Conservation (phyloP, 331 rosid species). For the Dryas integrifolia region DNA sequence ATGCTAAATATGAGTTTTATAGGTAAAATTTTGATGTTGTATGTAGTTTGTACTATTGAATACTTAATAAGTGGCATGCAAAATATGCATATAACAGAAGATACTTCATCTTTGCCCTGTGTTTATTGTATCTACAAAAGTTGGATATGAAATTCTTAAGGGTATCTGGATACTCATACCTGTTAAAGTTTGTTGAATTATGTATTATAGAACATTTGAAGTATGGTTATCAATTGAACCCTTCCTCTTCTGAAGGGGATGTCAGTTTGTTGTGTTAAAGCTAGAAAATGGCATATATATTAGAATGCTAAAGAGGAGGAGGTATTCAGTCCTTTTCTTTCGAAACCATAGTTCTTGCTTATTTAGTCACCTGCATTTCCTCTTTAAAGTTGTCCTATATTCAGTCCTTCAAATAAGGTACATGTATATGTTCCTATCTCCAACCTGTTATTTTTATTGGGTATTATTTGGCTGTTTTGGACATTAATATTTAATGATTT, state of each 20-base stretch:
- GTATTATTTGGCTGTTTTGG: too few species aligned
- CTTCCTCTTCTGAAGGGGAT: not conserved
- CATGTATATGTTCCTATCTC: too few species aligned
- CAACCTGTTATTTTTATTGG: too few species aligned
- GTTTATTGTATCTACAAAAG: not conserved
- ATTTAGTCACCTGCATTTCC: not conserved
- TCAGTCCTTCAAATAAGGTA: too few species aligned
- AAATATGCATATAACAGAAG: not conserved
- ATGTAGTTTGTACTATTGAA: not conserved
- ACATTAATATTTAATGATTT: too few species aligned
- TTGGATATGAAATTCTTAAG: not conserved
- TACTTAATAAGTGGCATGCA: not conserved
- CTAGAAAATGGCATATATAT: too few species aligned
- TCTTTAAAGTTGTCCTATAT: not conserved
- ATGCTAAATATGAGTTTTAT: constrained; percentile 73
- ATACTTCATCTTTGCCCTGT: not conserved
- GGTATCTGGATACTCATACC: not conserved
- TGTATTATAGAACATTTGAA: not conserved
- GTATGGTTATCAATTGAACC: not conserved
- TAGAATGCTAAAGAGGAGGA: constrained; percentile 51
- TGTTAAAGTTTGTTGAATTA: not conserved
- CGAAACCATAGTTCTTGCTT: not conserved
- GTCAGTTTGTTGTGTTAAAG: not conserved
- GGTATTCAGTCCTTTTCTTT: constrained; percentile 32
- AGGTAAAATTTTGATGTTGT: constrained; percentile 8